Evolutionary conservation across 2,329 filamentous ascomycete genomes (phyloP).

Genomic region (Calonectria crousiana): DNA sequence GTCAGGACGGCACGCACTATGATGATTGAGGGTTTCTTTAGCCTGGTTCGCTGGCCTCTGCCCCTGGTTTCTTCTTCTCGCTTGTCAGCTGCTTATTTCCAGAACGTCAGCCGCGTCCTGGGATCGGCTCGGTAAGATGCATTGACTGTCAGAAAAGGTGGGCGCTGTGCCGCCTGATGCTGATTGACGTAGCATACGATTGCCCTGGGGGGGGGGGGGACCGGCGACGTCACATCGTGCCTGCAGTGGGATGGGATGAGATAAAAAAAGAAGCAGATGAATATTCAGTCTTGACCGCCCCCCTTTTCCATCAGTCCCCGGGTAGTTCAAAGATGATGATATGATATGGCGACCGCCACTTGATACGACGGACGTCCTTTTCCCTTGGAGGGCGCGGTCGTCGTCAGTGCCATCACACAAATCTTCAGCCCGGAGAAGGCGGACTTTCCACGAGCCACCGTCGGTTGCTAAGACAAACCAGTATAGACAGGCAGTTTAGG

Average conservation of each 20-base stretch:
- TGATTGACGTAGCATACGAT: conserved; percentile 5
- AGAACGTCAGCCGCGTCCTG: neutral
- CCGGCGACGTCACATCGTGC: neutral
- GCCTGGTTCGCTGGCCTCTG: neutral
- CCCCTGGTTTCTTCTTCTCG: neutral
- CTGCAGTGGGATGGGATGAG: neutral
- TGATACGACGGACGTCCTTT: neutral
- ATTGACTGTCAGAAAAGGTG: neutral
- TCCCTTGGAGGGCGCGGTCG: neutral
- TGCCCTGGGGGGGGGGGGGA: no score
- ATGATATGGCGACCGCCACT: neutral
- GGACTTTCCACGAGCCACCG: neutral
- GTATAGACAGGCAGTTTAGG: neutral
- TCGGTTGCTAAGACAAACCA: neutral
- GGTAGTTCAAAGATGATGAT: neutral
- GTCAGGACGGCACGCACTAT: neutral
- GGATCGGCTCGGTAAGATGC: neutral
- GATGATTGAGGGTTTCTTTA: neutral
- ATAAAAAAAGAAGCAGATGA: neutral
- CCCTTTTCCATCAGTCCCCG: neutral
- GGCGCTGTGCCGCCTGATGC: neutral
- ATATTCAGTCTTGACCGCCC: neutral
- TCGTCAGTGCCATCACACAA: neutral
- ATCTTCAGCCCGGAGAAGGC: neutral
- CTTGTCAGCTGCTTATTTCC: neutral